These are phyloP conservation scores for Gentiana macrophylla DNA, from an alignment of 257 asterid species.

Conservation along the genomic window DNA sequence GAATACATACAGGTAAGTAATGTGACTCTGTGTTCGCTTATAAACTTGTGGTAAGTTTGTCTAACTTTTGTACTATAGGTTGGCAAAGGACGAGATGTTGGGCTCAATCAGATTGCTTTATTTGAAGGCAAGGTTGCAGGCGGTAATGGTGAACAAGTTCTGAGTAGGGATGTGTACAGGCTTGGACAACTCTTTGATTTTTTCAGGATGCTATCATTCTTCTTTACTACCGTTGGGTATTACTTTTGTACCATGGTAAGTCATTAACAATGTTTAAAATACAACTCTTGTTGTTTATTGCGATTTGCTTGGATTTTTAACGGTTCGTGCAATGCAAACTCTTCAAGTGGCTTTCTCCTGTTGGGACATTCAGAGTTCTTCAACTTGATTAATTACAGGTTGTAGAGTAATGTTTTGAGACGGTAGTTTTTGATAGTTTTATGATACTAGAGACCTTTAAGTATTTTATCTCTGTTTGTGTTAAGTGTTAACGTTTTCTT, in stretches of 20 bases:
- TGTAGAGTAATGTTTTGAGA: too few species aligned
- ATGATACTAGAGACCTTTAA: too few species aligned
- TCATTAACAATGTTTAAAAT: background rate
- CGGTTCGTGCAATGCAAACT: too few species aligned
- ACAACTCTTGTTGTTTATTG: too few species aligned
- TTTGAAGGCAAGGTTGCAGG: slow-evolving; percentile 99
- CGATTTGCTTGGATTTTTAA: too few species aligned
- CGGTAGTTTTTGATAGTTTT: too few species aligned
- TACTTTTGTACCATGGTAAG: slow-evolving; percentile 97
- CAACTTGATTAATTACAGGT: too few species aligned
- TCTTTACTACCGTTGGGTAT: slow-evolving; percentile 94
- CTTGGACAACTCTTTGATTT: slow-evolving; percentile 98
- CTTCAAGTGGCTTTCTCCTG: too few species aligned
- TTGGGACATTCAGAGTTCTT: too few species aligned
- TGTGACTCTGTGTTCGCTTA: background rate
- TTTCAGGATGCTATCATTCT: slow-evolving; percentile 93
- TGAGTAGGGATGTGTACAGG: slow-evolving; percentile 91
- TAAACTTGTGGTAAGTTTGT: slow-evolving; percentile 11
- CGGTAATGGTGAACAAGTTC: slow-evolving; percentile 98
- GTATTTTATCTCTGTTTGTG: too few species aligned
- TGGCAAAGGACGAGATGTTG: slow-evolving; percentile 98
- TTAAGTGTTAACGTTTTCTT: too few species aligned
- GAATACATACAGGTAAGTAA: slow-evolving; percentile 86
- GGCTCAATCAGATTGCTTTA: slow-evolving; percentile 93
- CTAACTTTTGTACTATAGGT: slow-evolving; percentile 42